Evolutionary conservation across 768 basidiomycete genomes (phyloP), one percentile per base, ranked within the genome.

Genomic region (Kwoniella newhampshirensis): DNA sequence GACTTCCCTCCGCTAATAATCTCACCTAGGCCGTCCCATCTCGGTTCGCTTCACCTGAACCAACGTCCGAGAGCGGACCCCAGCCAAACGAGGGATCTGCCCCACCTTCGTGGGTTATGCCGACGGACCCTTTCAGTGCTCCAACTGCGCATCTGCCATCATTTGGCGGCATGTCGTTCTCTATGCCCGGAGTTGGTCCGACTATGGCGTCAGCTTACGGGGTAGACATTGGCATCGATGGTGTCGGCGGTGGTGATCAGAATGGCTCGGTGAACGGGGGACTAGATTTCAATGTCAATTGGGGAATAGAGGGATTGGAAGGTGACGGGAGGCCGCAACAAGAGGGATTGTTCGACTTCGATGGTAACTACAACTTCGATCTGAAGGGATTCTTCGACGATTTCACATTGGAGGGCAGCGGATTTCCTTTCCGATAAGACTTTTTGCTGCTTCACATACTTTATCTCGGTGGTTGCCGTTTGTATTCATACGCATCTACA

Each of bases 371-470:
- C 49, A 62, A 63, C 21, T 71, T 71, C 46, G 67, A 71, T 40
- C 46, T 71, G 11, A 66, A 71, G 20, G 69, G 66, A 1, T 71
- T 71, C 41, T 71, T 63, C 64, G 69, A 68, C 25, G 69, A 71
- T 53, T 71, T 68, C 57, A 66, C 66, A 2, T 45, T 63, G 8
- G 66, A 66, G 46, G 57, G 58, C 2, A 61, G 64, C 41, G 66
- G 64, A 6, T 68, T 71, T 37, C 66, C 69, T 20, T 71, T 71
- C 54, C 54, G 54, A 32, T 71, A 30, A 54, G 4, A n/a, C 28
- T 25, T n/a, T 18, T 8, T 20, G 17, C 2, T n/a, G 41, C n/a
- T n/a, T n/a, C 17, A 37, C 21, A 17, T 35, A 20, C 25, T 43
- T 43, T 11, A 17, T 43, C 41, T 42, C 40, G 17, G 7, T 7